Base-by-base conservation (phyloP, 2,329 filamentous ascomycete genomes). In the Paecilomyces formosus region DNA sequence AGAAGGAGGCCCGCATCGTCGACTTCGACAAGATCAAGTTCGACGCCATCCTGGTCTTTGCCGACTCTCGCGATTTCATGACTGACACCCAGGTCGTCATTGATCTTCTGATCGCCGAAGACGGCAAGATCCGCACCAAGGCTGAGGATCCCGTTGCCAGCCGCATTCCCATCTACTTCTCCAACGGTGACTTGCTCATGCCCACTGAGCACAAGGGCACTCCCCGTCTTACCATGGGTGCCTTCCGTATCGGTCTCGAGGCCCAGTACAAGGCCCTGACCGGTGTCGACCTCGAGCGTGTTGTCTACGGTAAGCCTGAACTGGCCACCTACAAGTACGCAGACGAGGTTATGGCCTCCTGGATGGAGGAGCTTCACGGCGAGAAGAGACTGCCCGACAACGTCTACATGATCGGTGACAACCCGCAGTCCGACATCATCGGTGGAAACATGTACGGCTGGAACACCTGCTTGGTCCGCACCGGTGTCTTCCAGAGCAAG, bases 361-460 rank as follows among this genome's bases (percentile, higher is more conserved):
- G 88, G 88, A 90, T 90, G 87, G 87, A 88, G 65, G 79, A 85
- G 66, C 84, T 91, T 63, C 88, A 91, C 79, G 85, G 84, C 68
- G 87, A 90, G 73, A 85, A 88, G 78, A 79, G 76, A 60, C 77
- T 89, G 50, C 86, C 87, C 3, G 72, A 83, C 71, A 88, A 89
- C 75, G 80, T 89, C 72, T 90, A 90, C 81, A 90, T 90, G 87
- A 78, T 90, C 57, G 87, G 87, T 63, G 87, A 90, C 74, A 90
- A 89, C 78, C 87, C 87, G 6, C 85, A 85, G 26, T 88, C 85
- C 26, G 87, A 90, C 70, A 89, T 90, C 67, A 81, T 88, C 63
- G 88, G 88, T 62, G 88, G 88, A 61, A 91, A 91, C 81, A 88
- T 87, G 82, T 90, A 91, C 74, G 87, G 87, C 60, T 91, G 88